phyloP scores from a whole-genome alignment of 495 filamentous ascomycete species.

The Penicillium simplicissimum region DNA sequence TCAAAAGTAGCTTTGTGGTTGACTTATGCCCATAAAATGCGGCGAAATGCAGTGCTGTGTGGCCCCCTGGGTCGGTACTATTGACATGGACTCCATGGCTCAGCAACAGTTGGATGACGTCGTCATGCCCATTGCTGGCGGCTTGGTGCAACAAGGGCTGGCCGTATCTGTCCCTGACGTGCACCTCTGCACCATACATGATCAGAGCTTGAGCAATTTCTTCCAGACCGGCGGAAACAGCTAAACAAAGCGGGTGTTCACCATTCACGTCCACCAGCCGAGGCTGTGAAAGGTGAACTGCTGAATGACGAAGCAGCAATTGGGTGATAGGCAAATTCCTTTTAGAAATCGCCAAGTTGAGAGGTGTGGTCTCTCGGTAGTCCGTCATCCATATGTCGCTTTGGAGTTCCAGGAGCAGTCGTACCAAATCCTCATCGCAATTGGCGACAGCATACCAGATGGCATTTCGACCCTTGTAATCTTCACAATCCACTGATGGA shows the following conservation, averaged over 20 bases:
- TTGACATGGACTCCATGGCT: background rate
- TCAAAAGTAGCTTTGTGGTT: background rate
- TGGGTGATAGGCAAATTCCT: background rate
- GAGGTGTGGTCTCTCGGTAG: background rate
- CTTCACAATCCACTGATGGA: background rate
- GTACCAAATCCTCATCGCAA: background rate
- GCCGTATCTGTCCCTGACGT: background rate
- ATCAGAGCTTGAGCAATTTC: background rate
- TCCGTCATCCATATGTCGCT: background rate
- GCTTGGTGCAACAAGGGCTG: constrained; percentile 1
- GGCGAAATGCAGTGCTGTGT: background rate
- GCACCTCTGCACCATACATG: background rate
- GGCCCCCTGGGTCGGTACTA: background rate
- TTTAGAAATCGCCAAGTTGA: background rate
- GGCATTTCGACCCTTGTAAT: background rate
- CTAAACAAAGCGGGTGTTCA: background rate
- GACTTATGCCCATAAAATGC: background rate
- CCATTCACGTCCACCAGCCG: background rate
- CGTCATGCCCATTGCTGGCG: background rate
- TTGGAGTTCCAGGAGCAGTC: background rate
- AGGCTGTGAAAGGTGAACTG: background rate
- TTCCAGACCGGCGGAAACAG: background rate
- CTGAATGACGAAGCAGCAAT: background rate
- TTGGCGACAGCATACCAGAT: background rate
- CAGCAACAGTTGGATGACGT: background rate